phyloP scores from a whole-genome alignment of 1,284 basidiomycete species.

The Ceratobasidium sp. region DNA sequence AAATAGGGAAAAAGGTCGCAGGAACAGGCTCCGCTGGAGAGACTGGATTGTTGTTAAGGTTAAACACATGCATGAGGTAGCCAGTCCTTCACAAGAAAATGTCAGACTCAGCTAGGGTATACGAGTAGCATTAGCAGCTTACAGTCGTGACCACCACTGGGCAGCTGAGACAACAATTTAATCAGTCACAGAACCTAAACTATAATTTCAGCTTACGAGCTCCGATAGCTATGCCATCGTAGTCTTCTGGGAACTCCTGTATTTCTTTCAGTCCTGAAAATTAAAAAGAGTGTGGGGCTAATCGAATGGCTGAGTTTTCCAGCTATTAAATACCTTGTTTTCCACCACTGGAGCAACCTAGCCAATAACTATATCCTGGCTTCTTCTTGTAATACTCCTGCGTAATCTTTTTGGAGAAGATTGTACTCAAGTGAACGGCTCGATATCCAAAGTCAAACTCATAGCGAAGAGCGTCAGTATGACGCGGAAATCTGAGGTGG shows the following conservation, averaged over 20 bases:
- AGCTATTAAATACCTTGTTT: constrained; percentile 22
- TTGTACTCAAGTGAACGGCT: constrained; percentile 30
- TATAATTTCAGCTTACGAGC: constrained; percentile 25
- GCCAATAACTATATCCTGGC: constrained; percentile 37
- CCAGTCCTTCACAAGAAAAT: constrained; percentile 8
- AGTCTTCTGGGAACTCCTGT: constrained; percentile 35
- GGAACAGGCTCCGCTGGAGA: constrained; percentile 30
- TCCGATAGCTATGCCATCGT: constrained; percentile 35
- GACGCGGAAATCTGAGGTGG: too few species aligned
- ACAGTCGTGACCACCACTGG: constrained; percentile 44
- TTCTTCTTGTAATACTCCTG: constrained; percentile 18
- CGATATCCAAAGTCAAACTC: constrained; percentile 44
- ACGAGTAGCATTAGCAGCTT: neutral
- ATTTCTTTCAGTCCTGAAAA: constrained; percentile 25
- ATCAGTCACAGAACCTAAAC: constrained; percentile 8
- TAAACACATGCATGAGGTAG: constrained; percentile 21
- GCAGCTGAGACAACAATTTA: constrained; percentile 14
- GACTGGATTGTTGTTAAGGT: constrained; percentile 22
- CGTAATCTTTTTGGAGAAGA: constrained; percentile 24
- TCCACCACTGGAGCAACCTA: constrained; percentile 42
- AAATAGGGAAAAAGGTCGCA: constrained; percentile 2
- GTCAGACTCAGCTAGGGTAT: neutral
- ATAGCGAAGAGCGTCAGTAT: neutral
- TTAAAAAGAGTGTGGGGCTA: too few species aligned
- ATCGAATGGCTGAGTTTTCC: neutral